These are phyloP conservation scores for Camellia lanceoleosa DNA, from an alignment of 148 eudicot genomes.

Conservation along the genomic window DNA sequence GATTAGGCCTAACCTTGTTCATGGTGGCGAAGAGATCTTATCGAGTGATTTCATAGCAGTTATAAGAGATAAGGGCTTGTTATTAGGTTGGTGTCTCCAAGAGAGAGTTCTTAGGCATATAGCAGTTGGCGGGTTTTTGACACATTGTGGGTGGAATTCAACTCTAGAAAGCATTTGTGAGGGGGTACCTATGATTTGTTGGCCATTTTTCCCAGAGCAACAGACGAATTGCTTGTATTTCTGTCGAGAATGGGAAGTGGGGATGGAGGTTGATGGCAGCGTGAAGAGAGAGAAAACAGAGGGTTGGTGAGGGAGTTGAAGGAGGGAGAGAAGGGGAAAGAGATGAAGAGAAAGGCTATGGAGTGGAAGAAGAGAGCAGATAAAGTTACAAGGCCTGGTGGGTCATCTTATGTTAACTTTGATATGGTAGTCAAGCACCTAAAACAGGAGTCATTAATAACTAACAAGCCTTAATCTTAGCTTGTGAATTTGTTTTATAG, in stretches of 20 bases:
- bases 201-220: slow-evolving; percentile 50
- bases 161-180: slow-evolving; percentile 30
- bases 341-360: slow-evolving; percentile 11
- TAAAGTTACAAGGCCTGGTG: slow-evolving; percentile 25
- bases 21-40: slow-evolving; percentile 12
- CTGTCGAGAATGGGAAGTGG: slow-evolving; percentile 42
- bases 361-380: slow-evolving; percentile 37
- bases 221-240: slow-evolving; percentile 35
- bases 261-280: slow-evolving; percentile 37
- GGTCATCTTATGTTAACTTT: slow-evolving; percentile 29
- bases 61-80: slow-evolving; percentile 13
- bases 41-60: slow-evolving; percentile 17
- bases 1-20: slow-evolving; percentile 24
- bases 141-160: slow-evolving; percentile 38
- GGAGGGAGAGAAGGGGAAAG: slow-evolving; percentile 26
- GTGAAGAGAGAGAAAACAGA: slow-evolving; percentile 37
- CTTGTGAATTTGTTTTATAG: too few species aligned
- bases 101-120: slow-evolving; percentile 21
- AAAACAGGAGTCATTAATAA: background rate
- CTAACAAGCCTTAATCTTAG: too few species aligned
- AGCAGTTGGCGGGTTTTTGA: slow-evolving; percentile 27
- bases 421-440: slow-evolving; percentile 5
- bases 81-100: slow-evolving; percentile 27
- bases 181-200: slow-evolving; percentile 52
- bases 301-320: slow-evolving; percentile 8